These are phyloP conservation scores for Rhizomucor pusillus DNA, from an alignment of 371 early-diverging fungal genomes.

Conservation along the genomic window DNA sequence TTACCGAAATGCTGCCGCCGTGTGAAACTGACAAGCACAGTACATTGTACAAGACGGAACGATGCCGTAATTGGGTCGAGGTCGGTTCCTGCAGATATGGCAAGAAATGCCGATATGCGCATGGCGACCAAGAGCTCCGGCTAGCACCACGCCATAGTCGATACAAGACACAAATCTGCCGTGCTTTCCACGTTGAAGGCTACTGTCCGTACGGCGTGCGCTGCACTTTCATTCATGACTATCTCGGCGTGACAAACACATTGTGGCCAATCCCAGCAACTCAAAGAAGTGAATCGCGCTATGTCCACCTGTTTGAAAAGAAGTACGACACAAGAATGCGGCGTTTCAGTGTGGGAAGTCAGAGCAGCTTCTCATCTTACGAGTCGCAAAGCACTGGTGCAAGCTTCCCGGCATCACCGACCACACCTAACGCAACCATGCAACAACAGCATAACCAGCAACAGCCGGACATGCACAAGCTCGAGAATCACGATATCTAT, in stretches of 20 bases:
- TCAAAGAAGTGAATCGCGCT: constrained; percentile 13
- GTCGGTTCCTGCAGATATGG: constrained; percentile 91
- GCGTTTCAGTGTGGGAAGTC: no score
- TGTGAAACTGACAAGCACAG: constrained; percentile 46
- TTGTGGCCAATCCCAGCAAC: constrained; percentile 11
- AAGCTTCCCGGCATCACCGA: background rate
- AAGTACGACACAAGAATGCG: no score
- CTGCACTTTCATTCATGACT: constrained; percentile 93
- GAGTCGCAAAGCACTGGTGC: no score
- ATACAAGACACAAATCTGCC: constrained; percentile 93
- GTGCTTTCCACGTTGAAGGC: constrained; percentile 89
- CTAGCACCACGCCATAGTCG: constrained; percentile 85
- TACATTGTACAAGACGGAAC: constrained; percentile 94
- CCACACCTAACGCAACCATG: background rate
- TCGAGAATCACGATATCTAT: background rate
- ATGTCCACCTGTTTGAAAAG: no score
- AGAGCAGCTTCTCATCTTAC: no score
- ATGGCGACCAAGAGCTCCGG: constrained; percentile 81
- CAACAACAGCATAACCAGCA: background rate
- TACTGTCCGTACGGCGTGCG: constrained; percentile 91
- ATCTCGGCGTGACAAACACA: no score
- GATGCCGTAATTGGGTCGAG: constrained; percentile 89
- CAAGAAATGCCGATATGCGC: constrained; percentile 96
- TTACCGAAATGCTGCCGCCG: background rate
- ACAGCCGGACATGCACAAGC: background rate